phyloP scores from a whole-genome alignment of 139 green algal species.

The Zygnema circumcarinatum region DNA sequence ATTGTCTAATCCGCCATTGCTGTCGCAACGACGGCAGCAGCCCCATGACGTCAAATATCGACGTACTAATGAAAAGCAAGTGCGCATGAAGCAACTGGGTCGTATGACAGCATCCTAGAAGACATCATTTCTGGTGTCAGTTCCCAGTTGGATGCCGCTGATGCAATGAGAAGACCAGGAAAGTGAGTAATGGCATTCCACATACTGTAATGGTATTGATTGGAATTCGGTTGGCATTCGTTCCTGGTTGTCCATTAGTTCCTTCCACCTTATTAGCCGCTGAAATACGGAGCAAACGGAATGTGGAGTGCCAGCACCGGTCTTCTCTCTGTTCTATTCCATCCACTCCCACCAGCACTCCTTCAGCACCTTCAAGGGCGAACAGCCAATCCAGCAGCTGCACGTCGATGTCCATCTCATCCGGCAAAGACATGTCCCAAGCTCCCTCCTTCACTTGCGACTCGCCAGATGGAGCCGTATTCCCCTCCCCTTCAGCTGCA shows the following conservation, averaged over 20 bases:
- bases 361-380: conserved; percentile 32
- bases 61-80: too few relatives aligned
- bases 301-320: conserved; percentile 41
- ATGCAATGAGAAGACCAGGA: too few relatives aligned
- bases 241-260: not conserved
- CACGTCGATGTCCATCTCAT: conserved; percentile 46
- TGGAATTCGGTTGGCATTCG: not conserved
- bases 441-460: not conserved
- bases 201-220: too few relatives aligned
- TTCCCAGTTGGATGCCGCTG: too few relatives aligned
- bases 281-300: conserved; percentile 28
- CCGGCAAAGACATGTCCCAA: conserved; percentile 36
- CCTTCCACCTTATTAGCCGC: conserved; percentile 8
- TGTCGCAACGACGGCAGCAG: too few relatives aligned
- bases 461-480: not conserved
- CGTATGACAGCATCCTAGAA: too few relatives aligned
- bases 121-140: too few relatives aligned
- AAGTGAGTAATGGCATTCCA: too few relatives aligned
- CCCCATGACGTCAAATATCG: too few relatives aligned
- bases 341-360: not conserved
- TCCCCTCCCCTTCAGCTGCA: not conserved
- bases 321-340: not conserved
- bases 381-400: conserved; percentile 55
- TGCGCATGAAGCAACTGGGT: too few relatives aligned
- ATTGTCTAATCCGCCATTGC: too few relatives aligned